Conservation (phyloP, 345 rosid species). For the Punica granatum region DNA sequence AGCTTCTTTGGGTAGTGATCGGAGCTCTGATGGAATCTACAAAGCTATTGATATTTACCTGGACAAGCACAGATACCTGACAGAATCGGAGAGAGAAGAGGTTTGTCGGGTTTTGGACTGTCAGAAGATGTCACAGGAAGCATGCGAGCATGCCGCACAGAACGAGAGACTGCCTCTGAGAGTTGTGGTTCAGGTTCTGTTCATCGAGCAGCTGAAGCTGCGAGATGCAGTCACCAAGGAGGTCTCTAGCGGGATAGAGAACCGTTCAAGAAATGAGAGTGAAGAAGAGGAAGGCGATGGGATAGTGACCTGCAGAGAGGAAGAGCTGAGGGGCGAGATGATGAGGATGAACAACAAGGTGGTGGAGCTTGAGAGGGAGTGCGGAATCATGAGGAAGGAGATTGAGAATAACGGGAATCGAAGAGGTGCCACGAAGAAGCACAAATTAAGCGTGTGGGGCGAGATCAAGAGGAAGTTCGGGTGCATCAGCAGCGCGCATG, state of each 20-base stretch:
- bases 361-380: slow-evolving; percentile 46
- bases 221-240: slow-evolving; percentile 37
- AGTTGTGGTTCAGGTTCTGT: slow-evolving; percentile 44
- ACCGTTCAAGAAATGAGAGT: slow-evolving; percentile 14
- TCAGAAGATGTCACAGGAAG: slow-evolving; percentile 56
- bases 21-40: slow-evolving; percentile 59
- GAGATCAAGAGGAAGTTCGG: slow-evolving; percentile 88
- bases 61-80: slow-evolving; percentile 49
- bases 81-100: slow-evolving; percentile 58
- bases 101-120: slow-evolving; percentile 57
- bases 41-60: slow-evolving; percentile 63
- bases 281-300: slow-evolving; percentile 15
- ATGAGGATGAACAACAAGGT: slow-evolving; percentile 59
- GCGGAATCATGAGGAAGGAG: slow-evolving; percentile 41
- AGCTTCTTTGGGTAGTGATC: slow-evolving; percentile 32
- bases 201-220: slow-evolving; percentile 51
- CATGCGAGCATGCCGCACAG: slow-evolving; percentile 47
- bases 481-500: slow-evolving; percentile 41
- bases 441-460: slow-evolving; percentile 54
- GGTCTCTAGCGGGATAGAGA: slow-evolving; percentile 19
- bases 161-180: slow-evolving; percentile 65
- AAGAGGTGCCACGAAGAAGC: slow-evolving; percentile 21
- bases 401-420: slow-evolving; percentile 25
- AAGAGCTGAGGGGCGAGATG: slow-evolving; percentile 35
- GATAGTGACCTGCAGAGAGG: slow-evolving; percentile 17